Base-by-base conservation (phyloP, 106 monocot species). In the Dioscorea dumetorum region DNA sequence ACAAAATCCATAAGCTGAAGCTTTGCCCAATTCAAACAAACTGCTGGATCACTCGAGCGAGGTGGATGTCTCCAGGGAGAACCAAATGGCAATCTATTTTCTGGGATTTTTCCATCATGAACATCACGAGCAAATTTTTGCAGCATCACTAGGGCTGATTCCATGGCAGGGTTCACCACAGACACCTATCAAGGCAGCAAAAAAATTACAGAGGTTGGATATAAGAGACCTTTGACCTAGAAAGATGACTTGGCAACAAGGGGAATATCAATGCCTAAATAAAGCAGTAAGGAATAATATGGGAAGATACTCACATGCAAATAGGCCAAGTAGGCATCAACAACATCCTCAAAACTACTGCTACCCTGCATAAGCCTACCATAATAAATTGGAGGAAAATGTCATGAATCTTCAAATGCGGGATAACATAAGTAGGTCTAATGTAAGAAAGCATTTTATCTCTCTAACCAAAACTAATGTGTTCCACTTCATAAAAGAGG, bases 21-120 rank as follows among this genome's bases (percentile, higher is more conserved):
- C 70, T 87, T 97, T 33, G 95, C 81, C 95, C 95, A 97, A 52
- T 69, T 88, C 22, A 71, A 60, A 70, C 77, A 78, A 48, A 73
- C 52, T 63, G 22, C 61, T 70, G 80, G 84, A 48, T 86, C 76
- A 66, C 76, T 70, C 62, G 70, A 59, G 34, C 17, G 58, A 72
- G 95, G 95, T 32, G 88, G 91, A 77, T 87, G 83, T 77, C 95
- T 91, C 95, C 95, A 97, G 59, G 95, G 86, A 72, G 86, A 82
- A 67, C 95, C 95, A 80, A 91, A 97, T 57, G 62, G 73, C 49
- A 97, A 73, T 49, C 70, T 61, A 13, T 67, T 70, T 69, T 81
- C 84, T 61, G 81, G 84, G 66, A 92, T 67, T 84, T 84, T 97
- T 32, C 88, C 86, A 76, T 76, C 68, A 57, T 50, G 76, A 19